Evolutionary conservation across 192 early-diverging fungal species (phyloP).

Genomic region (Funneliformis mosseae): DNA sequence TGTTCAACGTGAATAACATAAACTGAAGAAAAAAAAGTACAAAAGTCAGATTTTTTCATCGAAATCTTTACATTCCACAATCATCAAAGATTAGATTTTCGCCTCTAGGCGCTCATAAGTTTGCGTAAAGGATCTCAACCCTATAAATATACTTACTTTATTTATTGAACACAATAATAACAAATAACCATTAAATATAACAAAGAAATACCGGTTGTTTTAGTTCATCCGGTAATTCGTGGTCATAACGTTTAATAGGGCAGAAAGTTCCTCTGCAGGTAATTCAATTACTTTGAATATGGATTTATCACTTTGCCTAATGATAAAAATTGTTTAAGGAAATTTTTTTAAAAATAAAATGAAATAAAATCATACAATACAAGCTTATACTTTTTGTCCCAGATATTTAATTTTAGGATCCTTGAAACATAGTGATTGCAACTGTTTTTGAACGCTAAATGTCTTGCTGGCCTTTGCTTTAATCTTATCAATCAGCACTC

Average conservation of each 20-base stretch:
- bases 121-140: not conserved
- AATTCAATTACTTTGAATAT: constrained; percentile 87
- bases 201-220: constrained; percentile 49
- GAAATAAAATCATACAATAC: too few relatives aligned
- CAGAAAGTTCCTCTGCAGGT: constrained; percentile 86
- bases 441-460: constrained; percentile 74
- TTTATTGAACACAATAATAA: not conserved
- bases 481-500: constrained; percentile 89
- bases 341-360: too few relatives aligned
- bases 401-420: constrained; percentile 96
- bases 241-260: constrained; percentile 79
- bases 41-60: too few relatives aligned
- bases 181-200: constrained; percentile 45
- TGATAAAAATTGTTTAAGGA: constrained; percentile 8
- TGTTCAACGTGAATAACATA: constrained; percentile 21
- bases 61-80: constrained; percentile 83
- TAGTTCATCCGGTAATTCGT: constrained; percentile 65
- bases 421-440: constrained; percentile 91
- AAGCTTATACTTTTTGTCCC: constrained; percentile 74
- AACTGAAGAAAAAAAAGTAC: not conserved
- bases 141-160: constrained; percentile 47
- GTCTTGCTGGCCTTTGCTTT: constrained; percentile 84
- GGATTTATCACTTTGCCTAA: constrained; percentile 85
- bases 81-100: constrained; percentile 91
- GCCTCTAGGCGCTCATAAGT: constrained; percentile 53